Conservation (phyloP, 2,329 filamentous ascomycete genomes). For the Neopestalotiopsis clavispora region DNA sequence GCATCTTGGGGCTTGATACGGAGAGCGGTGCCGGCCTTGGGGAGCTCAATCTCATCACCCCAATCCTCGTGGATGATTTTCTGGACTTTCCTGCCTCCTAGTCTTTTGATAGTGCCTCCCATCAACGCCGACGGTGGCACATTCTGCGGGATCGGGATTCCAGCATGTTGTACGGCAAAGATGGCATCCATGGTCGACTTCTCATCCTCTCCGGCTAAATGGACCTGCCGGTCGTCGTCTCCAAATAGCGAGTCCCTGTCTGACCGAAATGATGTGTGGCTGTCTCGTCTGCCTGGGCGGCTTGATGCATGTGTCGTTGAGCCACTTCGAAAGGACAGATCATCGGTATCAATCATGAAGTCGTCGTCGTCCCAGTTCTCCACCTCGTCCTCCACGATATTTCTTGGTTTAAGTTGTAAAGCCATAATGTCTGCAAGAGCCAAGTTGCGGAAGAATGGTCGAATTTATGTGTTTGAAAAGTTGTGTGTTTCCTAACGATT, state of each 20-base stretch:
- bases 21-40: slow-evolving; percentile 61
- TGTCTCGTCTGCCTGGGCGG: slow-evolving; percentile 68
- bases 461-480: not conserved
- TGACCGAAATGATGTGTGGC: slow-evolving; percentile 83
- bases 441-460: not conserved
- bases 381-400: slow-evolving; percentile 61
- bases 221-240: slow-evolving; percentile 88
- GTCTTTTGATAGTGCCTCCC: slow-evolving; percentile 89
- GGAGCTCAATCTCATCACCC: slow-evolving; percentile 78
- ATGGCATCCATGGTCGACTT: slow-evolving; percentile 85
- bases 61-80: slow-evolving; percentile 80
- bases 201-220: slow-evolving; percentile 85
- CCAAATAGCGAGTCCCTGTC: slow-evolving; percentile 77
- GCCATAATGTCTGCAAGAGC: slow-evolving; percentile 52
- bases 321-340: slow-evolving; percentile 64
- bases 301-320: slow-evolving; percentile 44
- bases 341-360: slow-evolving; percentile 71
- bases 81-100: slow-evolving; percentile 76
- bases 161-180: slow-evolving; percentile 82
- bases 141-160: slow-evolving; percentile 87
- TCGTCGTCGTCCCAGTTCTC: slow-evolving; percentile 84
- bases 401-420: slow-evolving; percentile 56
- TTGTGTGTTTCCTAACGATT: not conserved
- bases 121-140: slow-evolving; percentile 87
- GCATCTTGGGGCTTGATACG: slow-evolving; percentile 69